Conservation (phyloP, 768 basidiomycete genomes). For the Cystobasidiopsis lactophilus region DNA sequence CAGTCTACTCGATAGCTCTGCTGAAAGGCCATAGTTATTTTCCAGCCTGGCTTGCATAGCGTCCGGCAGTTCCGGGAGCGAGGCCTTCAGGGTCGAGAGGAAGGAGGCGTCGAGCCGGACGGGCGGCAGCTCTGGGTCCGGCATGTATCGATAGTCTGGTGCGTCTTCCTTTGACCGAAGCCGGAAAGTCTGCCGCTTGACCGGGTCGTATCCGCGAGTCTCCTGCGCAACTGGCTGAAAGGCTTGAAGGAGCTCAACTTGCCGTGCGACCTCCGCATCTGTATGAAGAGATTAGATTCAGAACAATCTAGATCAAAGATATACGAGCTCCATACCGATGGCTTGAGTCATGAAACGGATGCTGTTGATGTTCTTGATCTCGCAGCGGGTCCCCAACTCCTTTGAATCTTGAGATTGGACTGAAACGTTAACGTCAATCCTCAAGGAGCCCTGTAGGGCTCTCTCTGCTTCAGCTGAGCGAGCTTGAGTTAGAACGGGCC, state of each 20-base stretch:
- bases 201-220: slow-evolving; percentile 74
- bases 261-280: slow-evolving; percentile 68
- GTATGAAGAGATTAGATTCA: not conserved
- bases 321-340: slow-evolving; percentile 36
- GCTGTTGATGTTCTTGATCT: slow-evolving; percentile 92
- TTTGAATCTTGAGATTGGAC: slow-evolving; percentile 41
- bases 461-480: not conserved
- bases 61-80: slow-evolving; percentile 57
- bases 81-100: slow-evolving; percentile 44
- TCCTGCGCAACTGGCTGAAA: slow-evolving; percentile 43
- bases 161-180: slow-evolving; percentile 79
- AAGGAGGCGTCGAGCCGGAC: slow-evolving; percentile 27
- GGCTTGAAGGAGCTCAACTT: slow-evolving; percentile 36
- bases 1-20: slow-evolving; percentile 50
- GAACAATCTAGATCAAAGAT: not conserved
- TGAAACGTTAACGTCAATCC: slow-evolving; percentile 91
- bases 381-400: slow-evolving; percentile 50
- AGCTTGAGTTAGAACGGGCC: not conserved
- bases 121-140: slow-evolving; percentile 75
- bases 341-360: slow-evolving; percentile 62
- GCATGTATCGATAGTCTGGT: slow-evolving; percentile 92
- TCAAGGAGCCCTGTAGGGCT: slow-evolving; percentile 51
- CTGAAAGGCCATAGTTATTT: slow-evolving; percentile 32
- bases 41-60: slow-evolving; percentile 37
- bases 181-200: slow-evolving; percentile 53